phyloP scores from a whole-genome alignment of 768 basidiomycete genomes.

The Tricholomella constricta region DNA sequence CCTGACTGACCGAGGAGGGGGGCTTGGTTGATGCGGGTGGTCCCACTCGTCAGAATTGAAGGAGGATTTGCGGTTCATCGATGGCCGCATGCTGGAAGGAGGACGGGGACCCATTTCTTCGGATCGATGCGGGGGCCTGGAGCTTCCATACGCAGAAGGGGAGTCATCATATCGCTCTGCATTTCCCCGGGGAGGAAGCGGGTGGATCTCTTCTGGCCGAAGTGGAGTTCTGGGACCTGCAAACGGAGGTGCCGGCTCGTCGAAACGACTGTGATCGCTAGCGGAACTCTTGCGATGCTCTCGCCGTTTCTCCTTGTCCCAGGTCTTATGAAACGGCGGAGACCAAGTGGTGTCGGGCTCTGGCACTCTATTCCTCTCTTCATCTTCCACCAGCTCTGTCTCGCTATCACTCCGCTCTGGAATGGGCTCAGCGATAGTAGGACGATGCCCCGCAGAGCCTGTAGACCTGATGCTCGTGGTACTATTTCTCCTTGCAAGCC shows the following conservation, averaged over 20 bases:
- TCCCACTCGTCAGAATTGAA: slow-evolving; percentile 21
- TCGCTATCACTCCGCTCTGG: slow-evolving; percentile 35
- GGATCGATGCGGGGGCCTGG: slow-evolving; percentile 8
- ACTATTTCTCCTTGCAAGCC: slow-evolving; percentile 48
- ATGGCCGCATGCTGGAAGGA: slow-evolving; percentile 5
- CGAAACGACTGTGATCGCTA: slow-evolving; percentile 17
- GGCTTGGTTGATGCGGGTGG: slow-evolving; percentile 11
- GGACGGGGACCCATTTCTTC: slow-evolving; percentile 8
- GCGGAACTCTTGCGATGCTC: slow-evolving; percentile 22
- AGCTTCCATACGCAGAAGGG: slow-evolving; percentile 4
- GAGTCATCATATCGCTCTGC: slow-evolving; percentile 17
- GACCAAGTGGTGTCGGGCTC: slow-evolving; percentile 12
- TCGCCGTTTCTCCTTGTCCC: slow-evolving; percentile 21
- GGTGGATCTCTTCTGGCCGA: slow-evolving; percentile 12
- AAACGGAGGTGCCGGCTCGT: slow-evolving; percentile 11
- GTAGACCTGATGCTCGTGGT: slow-evolving; percentile 50
- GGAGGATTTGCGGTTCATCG: slow-evolving; percentile 18
- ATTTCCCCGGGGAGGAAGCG: neutral
- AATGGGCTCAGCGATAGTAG: slow-evolving; percentile 41
- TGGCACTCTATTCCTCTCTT: neutral
- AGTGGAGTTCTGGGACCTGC: slow-evolving; percentile 4
- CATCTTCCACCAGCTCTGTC: slow-evolving; percentile 8
- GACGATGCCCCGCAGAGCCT: slow-evolving; percentile 42
- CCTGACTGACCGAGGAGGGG: slow-evolving; percentile 22
- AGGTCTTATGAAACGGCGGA: slow-evolving; percentile 11